These are phyloP conservation scores for Phytophthora hibernalis DNA, from an alignment of 352 stramenopile species.

Conservation along the genomic window DNA sequence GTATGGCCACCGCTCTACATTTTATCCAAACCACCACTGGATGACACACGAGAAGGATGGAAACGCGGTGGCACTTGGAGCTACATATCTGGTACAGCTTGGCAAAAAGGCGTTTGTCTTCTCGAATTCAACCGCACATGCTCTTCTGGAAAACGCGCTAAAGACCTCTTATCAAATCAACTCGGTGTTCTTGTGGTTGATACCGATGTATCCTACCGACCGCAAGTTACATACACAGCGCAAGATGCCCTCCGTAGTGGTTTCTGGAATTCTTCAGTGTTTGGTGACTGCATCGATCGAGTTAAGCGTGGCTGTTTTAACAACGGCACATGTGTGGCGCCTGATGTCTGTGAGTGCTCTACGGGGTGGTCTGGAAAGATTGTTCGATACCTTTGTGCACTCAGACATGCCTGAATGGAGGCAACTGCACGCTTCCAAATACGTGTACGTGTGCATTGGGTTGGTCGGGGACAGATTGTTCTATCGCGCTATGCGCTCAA, in stretches of 20 bases:
- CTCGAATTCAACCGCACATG: constrained; percentile 93
- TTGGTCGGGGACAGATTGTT: constrained; percentile 91
- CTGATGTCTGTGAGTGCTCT: constrained; percentile 85
- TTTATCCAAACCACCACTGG: constrained; percentile 78
- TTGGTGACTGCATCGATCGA: constrained; percentile 89
- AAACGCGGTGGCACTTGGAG: constrained; percentile 85
- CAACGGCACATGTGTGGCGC: constrained; percentile 94
- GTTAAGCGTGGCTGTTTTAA: constrained; percentile 96
- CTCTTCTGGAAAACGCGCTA: constrained; percentile 28
- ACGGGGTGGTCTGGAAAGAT: constrained; percentile 77
- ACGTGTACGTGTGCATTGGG: constrained; percentile 92
- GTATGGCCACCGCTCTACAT: constrained; percentile 92
- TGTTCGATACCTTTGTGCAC: constrained; percentile 82
- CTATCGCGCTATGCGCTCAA: constrained; percentile 91
- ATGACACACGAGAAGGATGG: constrained; percentile 95
- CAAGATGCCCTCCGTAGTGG: constrained; percentile 54
- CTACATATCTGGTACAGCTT: constrained; percentile 62
- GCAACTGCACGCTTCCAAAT: constrained; percentile 94
- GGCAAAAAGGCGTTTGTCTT: constrained; percentile 95
- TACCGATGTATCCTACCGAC: constrained; percentile 92
- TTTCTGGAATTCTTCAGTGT: constrained; percentile 65
- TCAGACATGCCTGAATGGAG: constrained; percentile 78
- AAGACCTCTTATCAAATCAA: constrained; percentile 48
- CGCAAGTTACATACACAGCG: constrained; percentile 81
- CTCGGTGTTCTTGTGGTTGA: constrained; percentile 79